Percentiles rank a stretch among this genome's conserved stretches.
These are phyloP conservation scores for Thelephora terrestris DNA, from an alignment of 1,284 basidiomycete genomes.

Conservation along the genomic window DNA sequence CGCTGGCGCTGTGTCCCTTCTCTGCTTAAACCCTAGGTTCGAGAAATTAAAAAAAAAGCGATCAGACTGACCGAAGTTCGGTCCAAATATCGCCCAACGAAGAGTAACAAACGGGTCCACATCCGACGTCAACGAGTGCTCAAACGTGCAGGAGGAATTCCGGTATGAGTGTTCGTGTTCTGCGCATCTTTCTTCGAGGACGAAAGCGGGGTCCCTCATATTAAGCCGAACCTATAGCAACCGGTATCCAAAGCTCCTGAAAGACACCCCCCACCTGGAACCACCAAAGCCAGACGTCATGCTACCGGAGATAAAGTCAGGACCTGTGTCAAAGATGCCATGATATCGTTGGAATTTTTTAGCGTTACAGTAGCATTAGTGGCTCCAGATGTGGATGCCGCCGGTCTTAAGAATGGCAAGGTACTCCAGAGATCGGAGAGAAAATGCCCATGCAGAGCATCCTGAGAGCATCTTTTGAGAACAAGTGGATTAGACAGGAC, in stretches of 20 bases:
- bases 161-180: conserved; percentile 12
- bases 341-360: conserved; percentile 21
- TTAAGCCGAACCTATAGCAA: conserved; percentile 57
- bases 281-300: conserved; percentile 53
- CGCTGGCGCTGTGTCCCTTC: conserved; percentile 39
- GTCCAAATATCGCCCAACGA: conserved; percentile 54
- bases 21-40: conserved; percentile 29
- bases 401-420: conserved; percentile 53
- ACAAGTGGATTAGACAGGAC: conserved; percentile 38
- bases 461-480: conserved; percentile 22
- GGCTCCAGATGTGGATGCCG: conserved; percentile 48
- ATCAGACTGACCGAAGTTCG: conserved; percentile 36
- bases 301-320: conserved; percentile 27
- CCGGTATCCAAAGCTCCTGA: conserved; percentile 63
- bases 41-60: not conserved
- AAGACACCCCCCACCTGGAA: conserved; percentile 39
- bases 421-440: conserved; percentile 61
- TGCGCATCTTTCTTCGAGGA: conserved; percentile 38
- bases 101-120: conserved; percentile 44
- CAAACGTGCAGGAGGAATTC: conserved; percentile 24
- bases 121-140: conserved; percentile 16
- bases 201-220: conserved; percentile 59
- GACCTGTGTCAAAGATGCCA: conserved; percentile 36
- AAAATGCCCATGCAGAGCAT: conserved; percentile 32
- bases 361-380: conserved; percentile 9